Conservation (phyloP, 1,139 yeast species). For the Hanseniaspora uvarum region DNA sequence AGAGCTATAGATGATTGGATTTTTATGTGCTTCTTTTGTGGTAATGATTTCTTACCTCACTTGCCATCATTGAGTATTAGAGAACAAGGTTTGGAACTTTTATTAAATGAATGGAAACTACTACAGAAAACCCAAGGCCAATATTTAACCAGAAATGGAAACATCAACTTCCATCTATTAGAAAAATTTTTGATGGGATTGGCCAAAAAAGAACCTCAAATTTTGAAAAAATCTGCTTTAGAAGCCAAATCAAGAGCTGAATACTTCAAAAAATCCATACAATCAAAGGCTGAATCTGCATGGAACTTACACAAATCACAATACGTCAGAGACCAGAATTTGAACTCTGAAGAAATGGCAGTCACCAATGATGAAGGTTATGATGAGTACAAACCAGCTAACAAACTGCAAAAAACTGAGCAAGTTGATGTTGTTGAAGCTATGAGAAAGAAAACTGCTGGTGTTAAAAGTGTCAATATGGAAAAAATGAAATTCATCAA, state of each 20-base stretch:
- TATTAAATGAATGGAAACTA: conserved; percentile 76
- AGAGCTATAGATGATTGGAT: conserved; percentile 98
- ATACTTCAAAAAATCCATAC: conserved; percentile 39
- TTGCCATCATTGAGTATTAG: conserved; percentile 89
- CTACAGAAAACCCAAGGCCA: conserved; percentile 56
- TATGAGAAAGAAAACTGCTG: conserved; percentile 28
- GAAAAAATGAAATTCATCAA: conserved; percentile 6
- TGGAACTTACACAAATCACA: conserved; percentile 7
- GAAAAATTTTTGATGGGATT: conserved; percentile 57
- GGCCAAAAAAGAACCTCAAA: conserved; percentile 67
- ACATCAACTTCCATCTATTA: conserved; percentile 62
- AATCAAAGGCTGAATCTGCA: conserved; percentile 34
- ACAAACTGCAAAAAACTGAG: conserved; percentile 16
- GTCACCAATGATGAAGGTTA: conserved; percentile 22
- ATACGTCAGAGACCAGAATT: background rate
- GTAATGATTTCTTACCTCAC: conserved; percentile 97
- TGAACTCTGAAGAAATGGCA: conserved; percentile 24
- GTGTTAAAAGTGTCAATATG: conserved; percentile 23
- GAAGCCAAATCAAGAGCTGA: conserved; percentile 45
- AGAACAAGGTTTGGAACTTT: conserved; percentile 79
- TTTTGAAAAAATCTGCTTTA: conserved; percentile 47
- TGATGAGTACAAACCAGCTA: conserved; percentile 19
- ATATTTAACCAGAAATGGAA: conserved; percentile 84
- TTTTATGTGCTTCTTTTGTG: conserved; percentile 96
- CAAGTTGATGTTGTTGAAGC: conserved; percentile 21